These are phyloP conservation scores for Solanum pennellii DNA, from an alignment of 257 asterid species.

Conservation along the genomic window DNA sequence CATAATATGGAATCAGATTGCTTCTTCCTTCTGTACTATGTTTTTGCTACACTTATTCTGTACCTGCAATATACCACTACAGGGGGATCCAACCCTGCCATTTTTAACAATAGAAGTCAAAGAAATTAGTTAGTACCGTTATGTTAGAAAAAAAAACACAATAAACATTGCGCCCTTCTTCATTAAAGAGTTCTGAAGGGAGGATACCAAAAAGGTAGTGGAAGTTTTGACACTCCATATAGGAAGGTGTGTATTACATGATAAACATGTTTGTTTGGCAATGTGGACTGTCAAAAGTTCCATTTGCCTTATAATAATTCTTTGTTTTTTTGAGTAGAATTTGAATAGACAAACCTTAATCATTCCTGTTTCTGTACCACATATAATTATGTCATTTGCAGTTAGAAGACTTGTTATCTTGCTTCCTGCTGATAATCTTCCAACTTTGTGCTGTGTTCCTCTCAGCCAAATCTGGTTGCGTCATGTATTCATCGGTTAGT, in stretches of 20 bases:
- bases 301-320: background rate
- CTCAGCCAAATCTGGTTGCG: slow-evolving; percentile 66
- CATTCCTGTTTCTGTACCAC: slow-evolving; percentile 86
- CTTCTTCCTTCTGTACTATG: background rate
- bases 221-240: background rate
- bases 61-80: slow-evolving; percentile 19
- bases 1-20: background rate
- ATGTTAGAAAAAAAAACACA: background rate
- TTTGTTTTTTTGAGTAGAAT: background rate
- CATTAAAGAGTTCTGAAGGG: background rate
- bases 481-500: background rate
- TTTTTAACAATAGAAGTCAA: slow-evolving; percentile 2
- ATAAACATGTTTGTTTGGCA: background rate
- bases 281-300: background rate
- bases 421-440: slow-evolving; percentile 90
- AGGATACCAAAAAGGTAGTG: background rate
- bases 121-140: background rate
- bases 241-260: background rate
- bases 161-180: background rate
- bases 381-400: slow-evolving; percentile 84
- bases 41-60: background rate
- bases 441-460: slow-evolving; percentile 84
- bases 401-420: slow-evolving; percentile 75
- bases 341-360: slow-evolving; percentile 46
- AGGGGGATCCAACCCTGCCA: slow-evolving; percentile 94